Conservation (phyloP, 139 green algal genomes). For the Picochlorum sp. region DNA sequence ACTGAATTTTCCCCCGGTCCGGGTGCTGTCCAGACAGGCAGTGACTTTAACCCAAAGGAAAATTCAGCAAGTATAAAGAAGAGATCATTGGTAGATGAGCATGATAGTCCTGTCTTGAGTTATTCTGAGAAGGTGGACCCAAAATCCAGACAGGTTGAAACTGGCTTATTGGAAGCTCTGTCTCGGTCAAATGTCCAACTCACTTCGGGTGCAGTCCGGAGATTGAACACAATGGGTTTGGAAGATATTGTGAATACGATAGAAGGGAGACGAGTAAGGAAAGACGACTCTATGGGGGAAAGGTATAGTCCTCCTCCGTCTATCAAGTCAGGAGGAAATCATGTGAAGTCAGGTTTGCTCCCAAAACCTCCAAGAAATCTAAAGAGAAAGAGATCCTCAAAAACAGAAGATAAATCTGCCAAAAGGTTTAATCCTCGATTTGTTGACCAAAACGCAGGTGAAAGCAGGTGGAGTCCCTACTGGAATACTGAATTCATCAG, state of each 20-base stretch:
- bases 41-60: too few relatives aligned
- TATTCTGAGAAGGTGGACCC: not conserved
- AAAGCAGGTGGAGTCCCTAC: not conserved
- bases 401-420: too few relatives aligned
- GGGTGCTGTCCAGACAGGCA: not conserved
- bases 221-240: conserved; percentile 5
- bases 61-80: not conserved
- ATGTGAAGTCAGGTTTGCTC: too few relatives aligned
- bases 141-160: not conserved
- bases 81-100: not conserved
- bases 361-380: too few relatives aligned
- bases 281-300: not conserved
- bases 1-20: conserved; percentile 8
- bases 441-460: too few relatives aligned
- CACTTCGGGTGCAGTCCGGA: not conserved
- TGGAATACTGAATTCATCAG: not conserved
- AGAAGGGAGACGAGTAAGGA: not conserved
- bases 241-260: conserved; percentile 3
- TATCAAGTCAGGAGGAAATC: too few relatives aligned
- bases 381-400: not conserved
- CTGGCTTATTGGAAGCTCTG: not conserved
- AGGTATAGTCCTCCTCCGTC: not conserved
- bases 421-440: not conserved
- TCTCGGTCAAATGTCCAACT: not conserved
- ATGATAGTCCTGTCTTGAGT: not conserved